Conservation (phyloP, 2,329 filamentous ascomycete genomes). For the Metarhizium humberi region DNA sequence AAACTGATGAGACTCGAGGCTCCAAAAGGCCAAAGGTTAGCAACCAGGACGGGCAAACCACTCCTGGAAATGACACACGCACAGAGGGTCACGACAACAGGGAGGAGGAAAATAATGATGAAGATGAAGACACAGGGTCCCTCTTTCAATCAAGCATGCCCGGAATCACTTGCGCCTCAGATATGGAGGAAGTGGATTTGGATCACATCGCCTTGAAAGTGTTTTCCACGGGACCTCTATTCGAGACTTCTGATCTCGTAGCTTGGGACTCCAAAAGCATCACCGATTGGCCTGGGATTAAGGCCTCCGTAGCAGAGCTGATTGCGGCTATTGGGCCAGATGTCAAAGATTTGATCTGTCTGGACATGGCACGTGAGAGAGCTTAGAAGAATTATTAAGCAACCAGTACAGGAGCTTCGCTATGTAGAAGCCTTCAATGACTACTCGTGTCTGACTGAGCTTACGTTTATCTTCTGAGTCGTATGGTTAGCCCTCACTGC, state of each 20-base stretch:
- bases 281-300: slow-evolving; percentile 40
- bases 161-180: slow-evolving; percentile 47
- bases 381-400: background rate
- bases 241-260: slow-evolving; percentile 41
- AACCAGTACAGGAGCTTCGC: background rate
- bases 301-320: slow-evolving; percentile 56
- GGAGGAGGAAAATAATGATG: slow-evolving; percentile 11
- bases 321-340: slow-evolving; percentile 57
- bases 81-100: background rate
- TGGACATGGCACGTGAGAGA: slow-evolving; percentile 39
- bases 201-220: slow-evolving; percentile 49
- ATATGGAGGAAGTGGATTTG: slow-evolving; percentile 47
- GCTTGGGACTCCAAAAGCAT: slow-evolving; percentile 49
- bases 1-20: background rate
- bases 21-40: background rate
- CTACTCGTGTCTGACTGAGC: too few species aligned
- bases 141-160: slow-evolving; percentile 58
- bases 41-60: slow-evolving; percentile 1
- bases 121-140: slow-evolving; percentile 17
- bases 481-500: too few species aligned
- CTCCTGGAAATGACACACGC: background rate
- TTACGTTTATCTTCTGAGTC: too few species aligned
- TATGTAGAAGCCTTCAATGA: background rate
- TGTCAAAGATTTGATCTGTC: slow-evolving; percentile 43
- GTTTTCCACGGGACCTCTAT: slow-evolving; percentile 25